Base-by-base conservation (phyloP, 2,329 filamentous ascomycete species). In the Leptographium galeiforme region DNA sequence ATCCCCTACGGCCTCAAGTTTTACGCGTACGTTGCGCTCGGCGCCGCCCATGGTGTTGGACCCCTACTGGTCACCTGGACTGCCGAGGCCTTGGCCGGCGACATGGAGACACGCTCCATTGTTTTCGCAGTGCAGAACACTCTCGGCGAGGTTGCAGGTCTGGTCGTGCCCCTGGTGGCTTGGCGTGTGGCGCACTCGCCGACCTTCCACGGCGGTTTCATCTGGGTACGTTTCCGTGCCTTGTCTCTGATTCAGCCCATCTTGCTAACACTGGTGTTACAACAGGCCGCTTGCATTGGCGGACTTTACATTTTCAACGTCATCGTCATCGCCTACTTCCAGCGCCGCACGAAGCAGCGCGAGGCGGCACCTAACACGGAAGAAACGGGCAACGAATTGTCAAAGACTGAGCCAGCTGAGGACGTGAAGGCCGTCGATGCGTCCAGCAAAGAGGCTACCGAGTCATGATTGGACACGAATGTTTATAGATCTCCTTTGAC, bases 1-100 rank as follows among this genome's bases (percentile, higher is more conserved):
- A 72, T 76, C n/a, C 73, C 73, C 0, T 71, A 67, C 5, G 66
- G 63, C 4, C 60, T 74, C n/a, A 73, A 73, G 68, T 70, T 53
- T n/a, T 53, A 33, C 44, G 51, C 51, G 5, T 53, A 53, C 38
- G 19, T 53, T 11, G 51, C 51, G 8, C 30, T 53, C 13, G 51
- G 51, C 18, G 34, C 33, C 6, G n/a, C 51, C 11, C 38, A 53
- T n/a, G 51, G 51, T 36, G 8, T 48, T 30, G 19, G 34, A 4
- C 45, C 51, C 10, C 19, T 53, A 19, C 45, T 53, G 16, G 30
- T 54, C 48, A 51, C 39, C 52, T 61, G 60, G 60, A 59, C 60
- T 8, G 56, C 60, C 39, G 55, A 45, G 43, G 55, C 58, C 8
- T 58, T 58, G 38, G 56, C 58, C 6, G 30, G 40, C 32, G 60